Conservation (phyloP, 2,329 filamentous ascomycete species). For the Ascochyta clinopodiicola region DNA sequence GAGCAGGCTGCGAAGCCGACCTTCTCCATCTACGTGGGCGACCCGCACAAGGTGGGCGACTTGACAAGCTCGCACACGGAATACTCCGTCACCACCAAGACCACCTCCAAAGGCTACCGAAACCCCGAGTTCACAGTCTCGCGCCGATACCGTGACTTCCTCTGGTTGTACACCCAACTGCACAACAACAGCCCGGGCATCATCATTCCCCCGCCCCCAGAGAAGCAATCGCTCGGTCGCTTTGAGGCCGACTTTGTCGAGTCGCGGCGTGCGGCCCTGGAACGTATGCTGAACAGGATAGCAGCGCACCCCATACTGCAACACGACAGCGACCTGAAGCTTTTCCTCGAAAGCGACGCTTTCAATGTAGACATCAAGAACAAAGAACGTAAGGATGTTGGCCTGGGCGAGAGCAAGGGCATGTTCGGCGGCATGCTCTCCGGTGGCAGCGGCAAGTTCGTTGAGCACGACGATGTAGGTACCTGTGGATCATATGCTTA, state of each 20-base stretch:
- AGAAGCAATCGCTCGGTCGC: constrained; percentile 95
- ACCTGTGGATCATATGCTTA: background rate
- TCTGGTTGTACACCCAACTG: constrained; percentile 95
- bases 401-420: constrained; percentile 88
- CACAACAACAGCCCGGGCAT: constrained; percentile 95
- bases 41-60: constrained; percentile 97
- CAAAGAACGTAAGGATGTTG: constrained; percentile 88
- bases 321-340: constrained; percentile 90
- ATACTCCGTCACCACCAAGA: constrained; percentile 95
- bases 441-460: constrained; percentile 80
- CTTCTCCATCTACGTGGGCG: constrained; percentile 90
- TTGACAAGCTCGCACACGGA: constrained; percentile 97
- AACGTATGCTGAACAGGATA: constrained; percentile 98
- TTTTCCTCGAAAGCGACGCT: constrained; percentile 94
- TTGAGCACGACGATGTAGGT: constrained; percentile 94
- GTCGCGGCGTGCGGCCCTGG: constrained; percentile 84
- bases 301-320: constrained; percentile 88
- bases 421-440: constrained; percentile 85
- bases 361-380: constrained; percentile 98
- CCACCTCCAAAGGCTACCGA: constrained; percentile 93
- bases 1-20: constrained; percentile 92
- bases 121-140: constrained; percentile 93
- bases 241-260: constrained; percentile 98
- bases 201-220: constrained; percentile 92
- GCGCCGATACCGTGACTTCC: constrained; percentile 91